Base-by-base conservation (phyloP, 1,284 basidiomycete genomes). In the Fomitopsis pinicola region DNA sequence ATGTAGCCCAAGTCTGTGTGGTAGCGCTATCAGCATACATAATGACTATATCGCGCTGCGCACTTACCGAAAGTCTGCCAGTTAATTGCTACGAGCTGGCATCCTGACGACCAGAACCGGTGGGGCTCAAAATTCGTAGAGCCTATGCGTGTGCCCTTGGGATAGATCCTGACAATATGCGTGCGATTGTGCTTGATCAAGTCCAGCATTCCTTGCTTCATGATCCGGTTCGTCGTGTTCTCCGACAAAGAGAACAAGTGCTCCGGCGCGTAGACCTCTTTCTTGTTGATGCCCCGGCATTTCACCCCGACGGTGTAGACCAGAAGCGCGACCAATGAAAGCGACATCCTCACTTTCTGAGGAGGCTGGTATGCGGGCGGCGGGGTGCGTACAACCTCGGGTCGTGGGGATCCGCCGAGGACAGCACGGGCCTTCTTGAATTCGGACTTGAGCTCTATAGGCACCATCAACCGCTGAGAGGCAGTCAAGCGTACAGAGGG, bases 231-330 rank as follows among this genome's bases (percentile, higher is more conserved):
- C 58, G 87, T 87, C n/a, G 85, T 87, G 63, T 81, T 87, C 77
- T 99, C 97, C 0, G 94, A 96, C 4, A 99, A 81, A 5, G 94
- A 97, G 73, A 99, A 96, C 72, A 98, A 84, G 70, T 99, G 94
- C 69, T 94, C 89, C 0, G 89, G 83, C 2, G 88, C 89, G 72
- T 99, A 99, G 36, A 82, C 78, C 65, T 94, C 90, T 65, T 95
- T 91, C 76, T 94, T 92, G 76, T 95, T 94, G 72, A 99, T 85
- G 0, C 97, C 96, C 44, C 89, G 89, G 68, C 91, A 97, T 73
- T 97, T 97, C 67, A 99, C 95, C 12, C 97, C 97, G 48, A 97
- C 86, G 2, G 97, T 98, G 75, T 99, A 99, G 22, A 99, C 89
- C 9, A 98, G 83, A 15, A 98, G 82, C 0, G 84, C 82, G 1